Percentiles rank a stretch among this genome's conserved stretches.
phyloP scores from a whole-genome alignment of 2,329 filamentous ascomycete species.

The Malbranchea zuffiana region DNA sequence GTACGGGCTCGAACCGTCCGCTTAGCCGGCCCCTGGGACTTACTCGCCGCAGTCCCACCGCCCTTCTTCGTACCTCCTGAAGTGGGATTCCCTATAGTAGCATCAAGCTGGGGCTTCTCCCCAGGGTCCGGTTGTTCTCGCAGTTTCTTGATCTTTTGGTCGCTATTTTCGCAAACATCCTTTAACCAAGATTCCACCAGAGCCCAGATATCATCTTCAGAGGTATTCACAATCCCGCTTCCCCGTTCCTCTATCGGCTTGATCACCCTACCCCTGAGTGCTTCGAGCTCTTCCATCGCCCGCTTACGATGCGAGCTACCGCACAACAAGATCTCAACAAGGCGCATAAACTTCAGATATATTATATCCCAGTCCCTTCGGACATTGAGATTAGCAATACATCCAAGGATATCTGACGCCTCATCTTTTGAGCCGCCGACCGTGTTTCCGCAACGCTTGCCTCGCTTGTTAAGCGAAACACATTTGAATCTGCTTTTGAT shows the following conservation, averaged over 20 bases:
- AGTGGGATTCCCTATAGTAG: no score
- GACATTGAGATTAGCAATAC: not conserved
- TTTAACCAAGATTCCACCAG: not conserved
- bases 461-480: not conserved
- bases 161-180: not conserved
- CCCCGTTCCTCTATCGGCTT: not conserved
- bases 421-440: not conserved
- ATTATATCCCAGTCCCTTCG: constrained; percentile 1
- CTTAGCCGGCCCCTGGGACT: not conserved
- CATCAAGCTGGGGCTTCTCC: no score
- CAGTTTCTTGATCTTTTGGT: not conserved
- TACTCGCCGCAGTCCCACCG: not conserved
- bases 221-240: not conserved
- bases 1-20: no score
- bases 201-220: not conserved
- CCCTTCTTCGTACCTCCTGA: not conserved
- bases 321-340: constrained; percentile 3
- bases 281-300: not conserved
- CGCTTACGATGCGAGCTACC: not conserved
- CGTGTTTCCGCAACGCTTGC: not conserved
- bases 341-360: not conserved
- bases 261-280: not conserved
- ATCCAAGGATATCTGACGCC: constrained; percentile 2
- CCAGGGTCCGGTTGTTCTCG: not conserved
- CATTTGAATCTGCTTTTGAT: not conserved